These are phyloP conservation scores for Fusarium beomiforme DNA, from an alignment of 2,329 filamentous ascomycete genomes.

Conservation along the genomic window DNA sequence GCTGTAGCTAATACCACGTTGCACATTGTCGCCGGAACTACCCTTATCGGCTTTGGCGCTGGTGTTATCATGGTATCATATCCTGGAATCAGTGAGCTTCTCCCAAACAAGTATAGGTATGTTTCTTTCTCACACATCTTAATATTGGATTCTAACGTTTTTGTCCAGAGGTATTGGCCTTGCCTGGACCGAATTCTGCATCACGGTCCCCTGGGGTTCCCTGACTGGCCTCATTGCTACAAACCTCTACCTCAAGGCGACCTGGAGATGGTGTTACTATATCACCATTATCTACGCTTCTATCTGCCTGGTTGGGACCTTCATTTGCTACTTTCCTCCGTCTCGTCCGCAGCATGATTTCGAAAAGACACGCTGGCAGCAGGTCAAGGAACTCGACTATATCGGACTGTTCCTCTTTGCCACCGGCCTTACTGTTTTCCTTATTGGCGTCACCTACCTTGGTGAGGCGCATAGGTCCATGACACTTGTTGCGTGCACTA, in stretches of 20 bases:
- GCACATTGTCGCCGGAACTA: conserved; percentile 2
- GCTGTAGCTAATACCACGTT: background rate
- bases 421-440: background rate
- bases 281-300: conserved; percentile 10
- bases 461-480: background rate
- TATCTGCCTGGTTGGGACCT: background rate
- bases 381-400: conserved; percentile 11
- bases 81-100: conserved; percentile 3
- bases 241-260: conserved; percentile 1
- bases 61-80: conserved; percentile 12
- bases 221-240: conserved; percentile 1
- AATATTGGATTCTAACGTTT: background rate
- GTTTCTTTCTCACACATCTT: background rate
- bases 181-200: conserved; percentile 13
- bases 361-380: conserved; percentile 16
- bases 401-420: conserved; percentile 11
- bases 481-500: background rate
- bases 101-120: conserved; percentile 10
- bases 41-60: conserved; percentile 4
- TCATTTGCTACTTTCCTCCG: conserved; percentile 11
- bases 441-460: background rate
- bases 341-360: conserved; percentile 11
- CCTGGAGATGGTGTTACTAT: conserved; percentile 16
- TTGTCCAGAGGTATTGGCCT: conserved; percentile 2
- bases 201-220: conserved; percentile 3